Conservation (phyloP, 768 basidiomycete species). For the Lactarius hatsudake region DNA sequence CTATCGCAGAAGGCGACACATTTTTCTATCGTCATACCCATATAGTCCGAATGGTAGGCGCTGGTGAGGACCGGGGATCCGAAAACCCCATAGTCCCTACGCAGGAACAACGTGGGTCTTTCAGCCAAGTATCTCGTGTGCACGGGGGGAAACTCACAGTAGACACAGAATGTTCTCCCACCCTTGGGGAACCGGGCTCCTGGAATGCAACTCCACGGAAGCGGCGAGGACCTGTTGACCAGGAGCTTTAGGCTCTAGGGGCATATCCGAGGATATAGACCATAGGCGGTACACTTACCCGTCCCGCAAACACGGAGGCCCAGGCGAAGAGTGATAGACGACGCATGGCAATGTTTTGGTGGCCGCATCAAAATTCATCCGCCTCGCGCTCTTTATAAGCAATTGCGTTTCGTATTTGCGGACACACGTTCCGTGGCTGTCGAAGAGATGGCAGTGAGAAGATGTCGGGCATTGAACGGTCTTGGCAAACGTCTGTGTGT, state of each 20-base stretch:
- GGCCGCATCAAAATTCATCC: background rate
- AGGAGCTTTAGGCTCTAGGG: background rate
- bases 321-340: background rate
- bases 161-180: background rate
- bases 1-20: conserved; percentile 45
- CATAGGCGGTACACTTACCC: background rate
- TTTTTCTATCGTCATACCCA: conserved; percentile 57
- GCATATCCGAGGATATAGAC: no score
- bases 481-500: background rate
- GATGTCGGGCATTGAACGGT: background rate
- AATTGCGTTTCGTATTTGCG: background rate
- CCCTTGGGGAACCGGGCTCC: background rate
- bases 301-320: background rate
- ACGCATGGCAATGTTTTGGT: background rate
- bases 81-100: background rate
- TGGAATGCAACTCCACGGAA: background rate
- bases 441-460: background rate
- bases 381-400: background rate
- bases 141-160: background rate
- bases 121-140: no score
- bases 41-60: conserved; percentile 43
- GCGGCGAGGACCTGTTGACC: background rate
- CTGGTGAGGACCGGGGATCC: conserved; percentile 43
- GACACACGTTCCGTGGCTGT: background rate
- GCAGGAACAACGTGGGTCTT: no score